Evolutionary conservation across 108 stramenopile species (phyloP).

Genomic region (Nannochloropsis oceanica): DNA sequence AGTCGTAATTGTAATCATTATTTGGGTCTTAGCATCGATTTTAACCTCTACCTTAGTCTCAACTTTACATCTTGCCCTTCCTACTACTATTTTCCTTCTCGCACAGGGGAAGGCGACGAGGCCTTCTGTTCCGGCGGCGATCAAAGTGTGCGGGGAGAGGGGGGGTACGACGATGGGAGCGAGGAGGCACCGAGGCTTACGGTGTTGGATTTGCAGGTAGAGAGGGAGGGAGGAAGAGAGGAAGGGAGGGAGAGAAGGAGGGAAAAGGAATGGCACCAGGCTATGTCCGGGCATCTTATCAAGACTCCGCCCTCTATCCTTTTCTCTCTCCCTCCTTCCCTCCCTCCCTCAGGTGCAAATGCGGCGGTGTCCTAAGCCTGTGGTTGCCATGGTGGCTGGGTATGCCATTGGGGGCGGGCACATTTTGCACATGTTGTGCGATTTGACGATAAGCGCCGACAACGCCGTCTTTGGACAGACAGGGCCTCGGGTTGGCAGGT

Average conservation of each 20-base stretch:
- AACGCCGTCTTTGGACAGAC: conserved; percentile 78
- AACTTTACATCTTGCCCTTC: no score
- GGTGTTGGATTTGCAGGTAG: conserved; percentile 67
- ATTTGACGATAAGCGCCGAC: conserved; percentile 62
- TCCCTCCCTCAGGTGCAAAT: conserved; percentile 28
- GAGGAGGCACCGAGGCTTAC: conserved; percentile 58
- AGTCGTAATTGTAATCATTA: no score
- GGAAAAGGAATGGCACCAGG: not conserved
- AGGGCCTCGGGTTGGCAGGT: conserved; percentile 70
- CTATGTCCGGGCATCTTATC: no score
- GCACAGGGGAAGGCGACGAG: conserved; percentile 22
- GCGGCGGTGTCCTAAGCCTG: conserved; percentile 86
- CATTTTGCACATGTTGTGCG: conserved; percentile 81
- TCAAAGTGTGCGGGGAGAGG: conserved; percentile 61
- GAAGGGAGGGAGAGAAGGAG: not conserved
- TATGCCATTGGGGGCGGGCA: conserved; percentile 90
- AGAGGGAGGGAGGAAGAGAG: conserved; percentile 1
- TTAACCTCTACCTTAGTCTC: no score
- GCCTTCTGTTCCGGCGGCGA: conserved; percentile 86
- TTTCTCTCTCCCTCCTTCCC: not conserved
- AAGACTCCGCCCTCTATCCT: not conserved
- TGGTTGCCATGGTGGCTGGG: conserved; percentile 74
- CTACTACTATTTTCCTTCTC: no score
- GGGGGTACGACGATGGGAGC: conserved; percentile 74
- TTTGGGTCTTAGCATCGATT: no score